phyloP scores from a whole-genome alignment of 441 rosid species.

The Omphalea diandra region DNA sequence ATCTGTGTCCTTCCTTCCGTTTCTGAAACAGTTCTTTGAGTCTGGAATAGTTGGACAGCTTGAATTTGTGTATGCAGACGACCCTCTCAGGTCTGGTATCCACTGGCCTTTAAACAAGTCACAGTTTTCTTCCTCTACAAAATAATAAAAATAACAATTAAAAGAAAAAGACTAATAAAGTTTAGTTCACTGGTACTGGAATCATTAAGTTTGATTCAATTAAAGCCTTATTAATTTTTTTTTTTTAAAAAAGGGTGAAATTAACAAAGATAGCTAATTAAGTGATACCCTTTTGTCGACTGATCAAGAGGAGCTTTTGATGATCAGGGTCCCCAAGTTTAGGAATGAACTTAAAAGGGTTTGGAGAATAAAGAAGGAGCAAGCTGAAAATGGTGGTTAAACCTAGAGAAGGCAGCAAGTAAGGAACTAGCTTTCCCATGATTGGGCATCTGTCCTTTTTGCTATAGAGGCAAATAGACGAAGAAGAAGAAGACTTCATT shows the following conservation, averaged over 20 bases:
- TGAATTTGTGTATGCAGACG: slow-evolving; percentile 59
- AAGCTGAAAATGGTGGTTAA: slow-evolving; percentile 41
- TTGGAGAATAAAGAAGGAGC: slow-evolving; percentile 46
- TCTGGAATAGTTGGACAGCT: slow-evolving; percentile 67
- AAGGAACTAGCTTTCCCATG: slow-evolving; percentile 33
- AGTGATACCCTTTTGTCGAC: slow-evolving; percentile 30
- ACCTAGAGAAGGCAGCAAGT: slow-evolving; percentile 37
- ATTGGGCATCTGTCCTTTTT: slow-evolving; percentile 35
- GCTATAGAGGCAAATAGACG: neutral
- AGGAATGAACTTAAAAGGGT: slow-evolving; percentile 35
- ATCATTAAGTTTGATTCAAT: too few species aligned
- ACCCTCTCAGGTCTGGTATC: slow-evolving; percentile 53
- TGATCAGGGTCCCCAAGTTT: slow-evolving; percentile 5
- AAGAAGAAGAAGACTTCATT: slow-evolving; percentile 16
- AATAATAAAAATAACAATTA: neutral
- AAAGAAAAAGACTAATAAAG: neutral
- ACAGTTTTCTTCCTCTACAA: slow-evolving; percentile 42
- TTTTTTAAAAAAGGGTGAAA: too few species aligned
- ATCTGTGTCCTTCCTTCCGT: slow-evolving; percentile 61
- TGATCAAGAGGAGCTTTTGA: slow-evolving; percentile 25
- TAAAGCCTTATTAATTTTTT: too few species aligned
- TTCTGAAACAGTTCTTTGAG: slow-evolving; percentile 67
- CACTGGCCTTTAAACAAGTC: slow-evolving; percentile 69
- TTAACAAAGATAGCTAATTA: too few species aligned
- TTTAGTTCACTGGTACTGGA: too few species aligned